A percentile compares a stretch with the other conserved stretches of the same genome.
Evolutionary conservation across 495 filamentous ascomycete species (phyloP).

Genomic region (Penicillium subrubescens): DNA sequence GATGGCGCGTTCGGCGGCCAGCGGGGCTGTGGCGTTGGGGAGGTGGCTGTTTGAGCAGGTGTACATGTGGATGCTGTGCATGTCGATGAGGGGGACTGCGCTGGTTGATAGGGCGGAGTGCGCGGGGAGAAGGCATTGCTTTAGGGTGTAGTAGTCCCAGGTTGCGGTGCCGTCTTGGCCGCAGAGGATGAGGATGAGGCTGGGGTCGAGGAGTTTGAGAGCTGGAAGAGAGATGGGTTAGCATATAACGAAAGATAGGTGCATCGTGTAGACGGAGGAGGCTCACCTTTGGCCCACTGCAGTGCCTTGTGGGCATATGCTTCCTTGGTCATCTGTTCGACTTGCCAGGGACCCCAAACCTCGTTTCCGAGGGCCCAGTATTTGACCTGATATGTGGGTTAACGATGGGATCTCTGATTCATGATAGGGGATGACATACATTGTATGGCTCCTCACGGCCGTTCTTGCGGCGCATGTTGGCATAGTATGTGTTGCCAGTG

Average conservation of each 20-base stretch:
- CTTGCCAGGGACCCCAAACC: conserved; percentile 78
- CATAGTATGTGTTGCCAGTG: conserved; percentile 71
- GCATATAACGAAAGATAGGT: not conserved
- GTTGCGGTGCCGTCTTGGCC: conserved; percentile 66
- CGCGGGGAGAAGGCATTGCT: conserved; percentile 56
- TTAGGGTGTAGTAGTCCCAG: conserved; percentile 74
- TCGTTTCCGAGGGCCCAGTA: conserved; percentile 76
- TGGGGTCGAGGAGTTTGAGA: conserved; percentile 73
- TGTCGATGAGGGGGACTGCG: conserved; percentile 63
- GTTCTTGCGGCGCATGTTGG: conserved; percentile 72
- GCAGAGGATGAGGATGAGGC: conserved; percentile 66
- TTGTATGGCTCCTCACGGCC: conserved; percentile 73
- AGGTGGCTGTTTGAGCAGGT: conserved; percentile 58
- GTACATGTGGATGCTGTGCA: conserved; percentile 74
- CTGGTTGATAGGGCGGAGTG: conserved; percentile 44
- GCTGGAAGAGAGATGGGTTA: conserved; percentile 35
- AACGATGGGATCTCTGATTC: not conserved
- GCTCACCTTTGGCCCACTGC: conserved; percentile 71
- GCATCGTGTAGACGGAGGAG: too few species aligned
- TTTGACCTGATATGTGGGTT: conserved; percentile 46
- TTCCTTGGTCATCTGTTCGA: conserved; percentile 72
- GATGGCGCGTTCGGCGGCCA: conserved; percentile 73
- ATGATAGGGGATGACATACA: conserved; percentile 34
- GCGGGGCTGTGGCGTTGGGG: conserved; percentile 66
- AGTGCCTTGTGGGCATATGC: conserved; percentile 74